Percentiles rank a stretch among this genome's conserved stretches.
Evolutionary conservation across 805 yeast genomes (phyloP).

Genomic region (Ogataea parapolymorpha): DNA sequence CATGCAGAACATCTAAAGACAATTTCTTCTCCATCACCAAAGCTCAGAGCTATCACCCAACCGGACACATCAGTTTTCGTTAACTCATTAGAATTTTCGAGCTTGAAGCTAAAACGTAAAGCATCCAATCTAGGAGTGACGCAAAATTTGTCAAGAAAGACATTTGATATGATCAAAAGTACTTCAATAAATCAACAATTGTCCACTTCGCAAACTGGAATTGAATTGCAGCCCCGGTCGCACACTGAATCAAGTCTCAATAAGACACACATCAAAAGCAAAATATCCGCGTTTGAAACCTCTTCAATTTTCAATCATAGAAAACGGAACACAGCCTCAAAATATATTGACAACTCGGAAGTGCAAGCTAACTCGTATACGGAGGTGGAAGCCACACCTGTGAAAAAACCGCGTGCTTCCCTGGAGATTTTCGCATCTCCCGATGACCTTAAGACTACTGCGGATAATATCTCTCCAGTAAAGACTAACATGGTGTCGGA

Average conservation of each 20-base stretch:
- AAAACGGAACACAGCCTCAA: neutral
- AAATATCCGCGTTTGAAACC: neutral
- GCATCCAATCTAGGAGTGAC: conserved; percentile 22
- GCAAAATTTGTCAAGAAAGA: conserved; percentile 27
- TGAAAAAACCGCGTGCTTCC: conserved; percentile 14
- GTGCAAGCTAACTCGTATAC: conserved; percentile 6
- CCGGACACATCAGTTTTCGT: no score
- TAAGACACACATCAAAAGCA: no score
- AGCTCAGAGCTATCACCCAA: no score
- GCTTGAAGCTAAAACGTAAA: conserved; percentile 22
- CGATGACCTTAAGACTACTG: conserved; percentile 8
- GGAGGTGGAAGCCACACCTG: conserved; percentile 32
- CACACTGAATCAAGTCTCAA: no score
- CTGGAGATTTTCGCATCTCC: neutral
- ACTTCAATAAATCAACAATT: conserved; percentile 19
- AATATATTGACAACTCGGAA: neutral
- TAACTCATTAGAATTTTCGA: conserved; percentile 11
- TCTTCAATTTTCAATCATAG: conserved; percentile 1
- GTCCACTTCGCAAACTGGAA: neutral
- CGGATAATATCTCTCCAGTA: no score
- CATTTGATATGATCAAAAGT: conserved; percentile 32
- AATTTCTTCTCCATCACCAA: no score
- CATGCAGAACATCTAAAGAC: neutral
- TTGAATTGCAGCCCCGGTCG: no score
- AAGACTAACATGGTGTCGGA: no score